Conservation (phyloP, 2,329 filamentous ascomycete species). For the Fusarium kyushuense region DNA sequence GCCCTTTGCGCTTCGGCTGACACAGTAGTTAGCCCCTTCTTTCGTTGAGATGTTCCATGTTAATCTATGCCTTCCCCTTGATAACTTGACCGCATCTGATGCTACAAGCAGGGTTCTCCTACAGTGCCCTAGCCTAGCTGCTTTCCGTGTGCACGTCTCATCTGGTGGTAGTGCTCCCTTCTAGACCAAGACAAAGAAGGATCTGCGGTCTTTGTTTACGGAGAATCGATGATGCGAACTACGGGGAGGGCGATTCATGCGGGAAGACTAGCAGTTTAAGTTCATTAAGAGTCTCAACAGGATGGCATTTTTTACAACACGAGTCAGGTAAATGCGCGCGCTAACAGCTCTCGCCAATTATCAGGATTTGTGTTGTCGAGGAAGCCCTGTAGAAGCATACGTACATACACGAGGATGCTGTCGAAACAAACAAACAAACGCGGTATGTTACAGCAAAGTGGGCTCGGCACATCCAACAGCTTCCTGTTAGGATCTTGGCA, state of each 20-base stretch:
- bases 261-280: slow-evolving; percentile 21
- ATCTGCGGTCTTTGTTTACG: slow-evolving; percentile 41
- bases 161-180: slow-evolving; percentile 28
- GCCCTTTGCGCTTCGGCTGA: background rate
- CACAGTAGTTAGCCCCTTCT: slow-evolving; percentile 1
- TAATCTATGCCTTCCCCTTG: slow-evolving; percentile 36
- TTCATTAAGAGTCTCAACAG: slow-evolving; percentile 33
- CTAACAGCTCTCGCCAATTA: slow-evolving; percentile 29
- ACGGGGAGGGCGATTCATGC: slow-evolving; percentile 24
- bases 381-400: slow-evolving; percentile 22
- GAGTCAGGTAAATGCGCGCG: slow-evolving; percentile 32
- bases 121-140: slow-evolving; percentile 36
- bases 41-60: slow-evolving; percentile 29
- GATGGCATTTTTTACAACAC: slow-evolving; percentile 14
- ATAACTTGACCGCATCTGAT: slow-evolving; percentile 45
- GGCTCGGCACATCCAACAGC: slow-evolving; percentile 8
- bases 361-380: slow-evolving; percentile 7
- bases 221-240: slow-evolving; percentile 33
- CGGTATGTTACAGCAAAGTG: slow-evolving; percentile 12
- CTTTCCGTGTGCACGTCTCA: slow-evolving; percentile 49
- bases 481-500: slow-evolving; percentile 3
- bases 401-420: slow-evolving; percentile 1
- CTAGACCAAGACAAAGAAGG: slow-evolving; percentile 20
- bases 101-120: slow-evolving; percentile 33
- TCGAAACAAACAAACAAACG: slow-evolving; percentile 12